These are phyloP conservation scores for Lecanicillium sp. DNA, from an alignment of 2,329 filamentous ascomycete species.

Conservation along the genomic window DNA sequence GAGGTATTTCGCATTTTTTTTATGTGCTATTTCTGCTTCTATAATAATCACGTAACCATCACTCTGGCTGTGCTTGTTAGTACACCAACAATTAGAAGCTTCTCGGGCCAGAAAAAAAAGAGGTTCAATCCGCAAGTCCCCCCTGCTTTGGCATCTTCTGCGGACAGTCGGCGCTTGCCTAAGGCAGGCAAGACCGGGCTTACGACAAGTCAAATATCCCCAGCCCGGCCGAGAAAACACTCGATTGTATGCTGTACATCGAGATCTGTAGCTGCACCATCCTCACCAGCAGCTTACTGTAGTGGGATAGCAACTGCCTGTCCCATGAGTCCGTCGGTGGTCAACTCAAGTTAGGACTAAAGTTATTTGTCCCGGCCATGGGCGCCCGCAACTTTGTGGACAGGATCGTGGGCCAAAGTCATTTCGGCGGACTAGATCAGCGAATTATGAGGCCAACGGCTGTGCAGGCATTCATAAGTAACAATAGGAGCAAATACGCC, in stretches of 20 bases:
- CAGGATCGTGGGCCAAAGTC: neutral
- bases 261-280: neutral
- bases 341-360: slow-evolving; percentile 4
- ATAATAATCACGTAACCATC: too few relatives aligned
- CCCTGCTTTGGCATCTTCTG: too few relatives aligned
- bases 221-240: neutral
- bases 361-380: too few relatives aligned
- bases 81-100: too few relatives aligned
- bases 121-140: too few relatives aligned
- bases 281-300: neutral
- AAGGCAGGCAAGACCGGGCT: slow-evolving; percentile 1
- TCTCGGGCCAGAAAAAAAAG: too few relatives aligned
- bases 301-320: too few relatives aligned
- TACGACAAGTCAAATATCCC: neutral
- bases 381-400: too few relatives aligned
- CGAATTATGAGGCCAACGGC: neutral
- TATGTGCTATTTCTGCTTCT: too few relatives aligned
- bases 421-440: neutral
- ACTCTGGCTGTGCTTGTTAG: too few relatives aligned
- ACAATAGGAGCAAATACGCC: neutral
- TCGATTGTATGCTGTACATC: neutral
- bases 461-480: neutral
- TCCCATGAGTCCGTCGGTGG: too few relatives aligned
- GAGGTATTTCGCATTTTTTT: too few relatives aligned
- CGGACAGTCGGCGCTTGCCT: neutral